A percentile compares a stretch with the other conserved stretches of the same genome.
phyloP scores from a whole-genome alignment of 768 basidiomycete genomes.

The Lanmaoa rubissima region DNA sequence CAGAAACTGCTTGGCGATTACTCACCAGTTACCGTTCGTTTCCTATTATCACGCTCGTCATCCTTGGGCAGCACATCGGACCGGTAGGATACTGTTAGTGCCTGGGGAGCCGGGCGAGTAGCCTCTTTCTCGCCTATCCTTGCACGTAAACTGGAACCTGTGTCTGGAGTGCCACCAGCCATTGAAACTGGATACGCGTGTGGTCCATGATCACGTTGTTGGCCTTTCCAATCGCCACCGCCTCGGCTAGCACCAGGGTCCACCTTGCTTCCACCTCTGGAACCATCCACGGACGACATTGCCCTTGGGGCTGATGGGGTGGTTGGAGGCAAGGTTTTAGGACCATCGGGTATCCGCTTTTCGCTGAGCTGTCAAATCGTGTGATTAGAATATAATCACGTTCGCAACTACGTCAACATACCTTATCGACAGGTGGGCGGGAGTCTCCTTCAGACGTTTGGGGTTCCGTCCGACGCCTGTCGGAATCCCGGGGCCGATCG shows the following conservation, averaged over 20 bases:
- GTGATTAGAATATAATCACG: slow-evolving; percentile 3
- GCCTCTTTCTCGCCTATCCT: slow-evolving; percentile 64
- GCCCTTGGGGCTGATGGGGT: slow-evolving; percentile 72
- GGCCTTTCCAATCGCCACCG: slow-evolving; percentile 51
- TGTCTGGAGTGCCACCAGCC: slow-evolving; percentile 20
- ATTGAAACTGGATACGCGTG: slow-evolving; percentile 23
- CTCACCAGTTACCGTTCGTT: slow-evolving; percentile 69
- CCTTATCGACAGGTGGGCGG: slow-evolving; percentile 60
- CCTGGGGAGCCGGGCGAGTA: slow-evolving; percentile 39
- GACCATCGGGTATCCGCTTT: slow-evolving; percentile 56
- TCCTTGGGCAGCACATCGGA: slow-evolving; percentile 47
- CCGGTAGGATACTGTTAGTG: slow-evolving; percentile 43
- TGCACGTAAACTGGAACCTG: slow-evolving; percentile 45
- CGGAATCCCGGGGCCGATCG: slow-evolving; percentile 65
- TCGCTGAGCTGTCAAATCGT: slow-evolving; percentile 41
- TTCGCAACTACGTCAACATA: slow-evolving; percentile 30
- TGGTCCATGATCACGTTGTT: slow-evolving; percentile 34
- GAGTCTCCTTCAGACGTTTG: slow-evolving; percentile 52
- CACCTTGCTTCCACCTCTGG: slow-evolving; percentile 39
- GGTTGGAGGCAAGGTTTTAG: slow-evolving; percentile 51
- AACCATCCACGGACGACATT: slow-evolving; percentile 53
- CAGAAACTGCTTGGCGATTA: not conserved
- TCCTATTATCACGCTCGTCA: slow-evolving; percentile 66
- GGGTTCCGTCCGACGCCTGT: slow-evolving; percentile 64
- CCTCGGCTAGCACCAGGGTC: slow-evolving; percentile 38